Percentiles rank a stretch among this genome's conserved stretches.
Conservation (phyloP, 2,329 filamentous ascomycete species). For the Neonectria punicea region DNA sequence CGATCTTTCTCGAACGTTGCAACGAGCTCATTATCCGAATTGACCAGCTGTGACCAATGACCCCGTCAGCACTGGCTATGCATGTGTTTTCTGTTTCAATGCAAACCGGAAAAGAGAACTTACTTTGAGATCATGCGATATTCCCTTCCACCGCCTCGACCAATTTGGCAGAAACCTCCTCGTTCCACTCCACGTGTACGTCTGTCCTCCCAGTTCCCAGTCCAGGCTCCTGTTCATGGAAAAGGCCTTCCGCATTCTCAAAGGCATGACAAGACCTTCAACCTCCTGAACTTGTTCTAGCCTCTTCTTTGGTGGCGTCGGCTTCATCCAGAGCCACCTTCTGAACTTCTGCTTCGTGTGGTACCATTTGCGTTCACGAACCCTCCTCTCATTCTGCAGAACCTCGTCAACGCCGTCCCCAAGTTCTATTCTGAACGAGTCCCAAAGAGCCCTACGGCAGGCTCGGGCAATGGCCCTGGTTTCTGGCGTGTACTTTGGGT, state of each 20-base stretch:
- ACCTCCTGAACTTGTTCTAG: slow-evolving; percentile 18
- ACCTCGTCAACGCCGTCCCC: slow-evolving; percentile 29
- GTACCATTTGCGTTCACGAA: slow-evolving; percentile 6
- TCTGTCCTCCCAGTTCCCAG: slow-evolving; percentile 17
- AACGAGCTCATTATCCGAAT: slow-evolving; percentile 1
- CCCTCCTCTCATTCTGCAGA: slow-evolving; percentile 23
- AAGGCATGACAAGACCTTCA: slow-evolving; percentile 1
- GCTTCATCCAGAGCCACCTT: slow-evolving; percentile 11
- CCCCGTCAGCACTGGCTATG: not conserved
- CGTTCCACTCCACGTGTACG: slow-evolving; percentile 23
- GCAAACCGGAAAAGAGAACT: not conserved
- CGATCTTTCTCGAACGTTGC: slow-evolving; percentile 23
- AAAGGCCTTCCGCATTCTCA: slow-evolving; percentile 10
- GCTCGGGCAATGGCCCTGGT: slow-evolving; percentile 21
- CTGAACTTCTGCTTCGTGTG: slow-evolving; percentile 9
- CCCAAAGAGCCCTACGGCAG: slow-evolving; percentile 24
- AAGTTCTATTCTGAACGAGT: slow-evolving; percentile 28
- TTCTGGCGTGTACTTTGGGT: slow-evolving; percentile 29
- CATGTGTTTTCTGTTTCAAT: not conserved
- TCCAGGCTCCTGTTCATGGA: slow-evolving; percentile 10
- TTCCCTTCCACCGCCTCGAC: slow-evolving; percentile 13
- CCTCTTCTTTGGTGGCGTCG: slow-evolving; percentile 15
- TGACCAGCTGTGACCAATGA: not conserved
- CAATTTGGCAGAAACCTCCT: slow-evolving; percentile 7
- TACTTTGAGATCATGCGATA: slow-evolving; percentile 25